Conservation (phyloP, 2,329 filamentous ascomycete species). For the Pyricularia sp. region DNA sequence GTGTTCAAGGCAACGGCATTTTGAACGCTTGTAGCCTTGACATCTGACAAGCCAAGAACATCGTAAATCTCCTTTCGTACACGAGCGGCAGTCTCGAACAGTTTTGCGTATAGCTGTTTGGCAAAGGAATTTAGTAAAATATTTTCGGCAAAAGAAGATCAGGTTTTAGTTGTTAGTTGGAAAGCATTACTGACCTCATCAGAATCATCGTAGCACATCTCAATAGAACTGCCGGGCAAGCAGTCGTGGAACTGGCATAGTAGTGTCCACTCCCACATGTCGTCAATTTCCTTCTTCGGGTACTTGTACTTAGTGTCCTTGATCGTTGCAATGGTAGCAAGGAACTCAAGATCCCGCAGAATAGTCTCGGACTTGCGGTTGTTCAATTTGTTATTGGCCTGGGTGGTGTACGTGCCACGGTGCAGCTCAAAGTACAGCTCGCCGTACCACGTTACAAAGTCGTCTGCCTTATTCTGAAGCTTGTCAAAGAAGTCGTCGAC, state of each 20-base stretch:
- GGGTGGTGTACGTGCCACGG: conserved; percentile 61
- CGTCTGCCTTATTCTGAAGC: conserved; percentile 48
- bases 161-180: neutral
- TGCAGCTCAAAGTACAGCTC: conserved; percentile 63
- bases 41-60: conserved; percentile 41
- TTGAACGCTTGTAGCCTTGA: conserved; percentile 10
- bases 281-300: conserved; percentile 56
- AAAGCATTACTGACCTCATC: conserved; percentile 34
- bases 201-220: conserved; percentile 63
- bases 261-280: conserved; percentile 58
- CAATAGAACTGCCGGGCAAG: conserved; percentile 56
- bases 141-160: neutral
- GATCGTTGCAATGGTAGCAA: conserved; percentile 53
- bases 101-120: conserved; percentile 35
- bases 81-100: conserved; percentile 47
- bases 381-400: conserved; percentile 60
- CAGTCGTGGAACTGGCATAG: conserved; percentile 65
- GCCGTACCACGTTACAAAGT: conserved; percentile 60
- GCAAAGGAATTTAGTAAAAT: neutral
- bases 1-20: conserved; percentile 45
- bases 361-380: conserved; percentile 55
- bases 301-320: conserved; percentile 47
- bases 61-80: conserved; percentile 42
- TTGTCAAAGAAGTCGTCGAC: conserved; percentile 59
- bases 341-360: conserved; percentile 55